Conservation (phyloP, 306 rosid species). For the Prunus salicina region DNA sequence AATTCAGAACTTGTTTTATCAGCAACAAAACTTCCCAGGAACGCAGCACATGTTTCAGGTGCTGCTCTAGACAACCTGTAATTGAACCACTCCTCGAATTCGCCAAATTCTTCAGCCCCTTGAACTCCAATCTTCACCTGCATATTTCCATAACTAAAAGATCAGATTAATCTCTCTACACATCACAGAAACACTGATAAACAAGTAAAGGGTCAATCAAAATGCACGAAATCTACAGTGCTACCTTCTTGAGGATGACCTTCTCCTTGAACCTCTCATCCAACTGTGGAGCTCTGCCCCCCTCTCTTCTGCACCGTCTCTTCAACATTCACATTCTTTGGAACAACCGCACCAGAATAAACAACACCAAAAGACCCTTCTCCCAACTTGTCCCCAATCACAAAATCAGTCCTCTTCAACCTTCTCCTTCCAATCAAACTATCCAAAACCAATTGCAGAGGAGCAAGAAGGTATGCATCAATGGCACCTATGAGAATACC, state of each 20-base stretch:
- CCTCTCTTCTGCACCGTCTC: slow-evolving; percentile 42
- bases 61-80: slow-evolving; percentile 97
- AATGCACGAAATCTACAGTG: not conserved
- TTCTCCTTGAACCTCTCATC: slow-evolving; percentile 59
- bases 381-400: slow-evolving; percentile 73
- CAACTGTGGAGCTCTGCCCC: slow-evolving; percentile 33
- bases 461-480: slow-evolving; percentile 88
- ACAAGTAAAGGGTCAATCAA: not conserved
- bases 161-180: not conserved
- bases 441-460: slow-evolving; percentile 71
- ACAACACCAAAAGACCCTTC: slow-evolving; percentile 96
- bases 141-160: slow-evolving; percentile 26
- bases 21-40: slow-evolving; percentile 89
- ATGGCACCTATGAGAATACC: slow-evolving; percentile 92
- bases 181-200: not conserved
- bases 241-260: slow-evolving; percentile 92
- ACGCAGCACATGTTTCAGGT: slow-evolving; percentile 93
- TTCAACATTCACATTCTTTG: slow-evolving; percentile 45
- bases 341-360: slow-evolving; percentile 67
- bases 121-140: slow-evolving; percentile 74
- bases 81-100: slow-evolving; percentile 90
- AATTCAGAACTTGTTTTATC: slow-evolving; percentile 59
- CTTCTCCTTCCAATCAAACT: slow-evolving; percentile 67
- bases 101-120: slow-evolving; percentile 84
- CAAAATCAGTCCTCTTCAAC: slow-evolving; percentile 62